phyloP scores from a whole-genome alignment of 2,329 filamentous ascomycete species.

The Beauveria asiatica region DNA sequence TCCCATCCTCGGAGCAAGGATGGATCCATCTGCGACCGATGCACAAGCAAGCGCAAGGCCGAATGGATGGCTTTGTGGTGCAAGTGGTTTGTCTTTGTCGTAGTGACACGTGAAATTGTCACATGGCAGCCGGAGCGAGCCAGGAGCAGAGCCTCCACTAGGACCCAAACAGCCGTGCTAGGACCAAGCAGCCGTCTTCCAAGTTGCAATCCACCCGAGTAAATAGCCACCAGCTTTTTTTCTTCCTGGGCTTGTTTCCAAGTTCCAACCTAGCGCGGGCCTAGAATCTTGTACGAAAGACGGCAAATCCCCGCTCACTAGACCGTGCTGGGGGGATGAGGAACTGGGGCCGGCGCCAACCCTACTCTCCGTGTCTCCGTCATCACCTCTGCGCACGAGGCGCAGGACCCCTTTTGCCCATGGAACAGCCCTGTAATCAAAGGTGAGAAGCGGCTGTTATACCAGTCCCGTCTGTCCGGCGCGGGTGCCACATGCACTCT shows the following conservation, averaged over 20 bases:
- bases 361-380: slow-evolving; percentile 12
- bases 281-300: background rate
- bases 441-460: slow-evolving; percentile 3
- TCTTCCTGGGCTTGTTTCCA: background rate
- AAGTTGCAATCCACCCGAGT: background rate
- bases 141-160: background rate
- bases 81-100: slow-evolving; percentile 5
- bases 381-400: background rate
- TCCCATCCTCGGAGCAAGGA: slow-evolving; percentile 13
- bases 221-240: background rate
- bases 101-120: slow-evolving; percentile 13
- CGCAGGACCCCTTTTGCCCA: slow-evolving; percentile 2
- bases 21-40: slow-evolving; percentile 12
- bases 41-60: slow-evolving; percentile 10
- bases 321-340: background rate
- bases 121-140: slow-evolving; percentile 9
- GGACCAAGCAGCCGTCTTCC: slow-evolving; percentile 4
- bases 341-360: slow-evolving; percentile 10
- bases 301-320: slow-evolving; percentile 8
- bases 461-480: slow-evolving; percentile 4
- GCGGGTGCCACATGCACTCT: slow-evolving; percentile 3
- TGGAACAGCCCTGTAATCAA: background rate
- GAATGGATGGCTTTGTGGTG: background rate
- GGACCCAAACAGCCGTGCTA: background rate
- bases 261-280: background rate